Evolutionary conservation across 2,329 filamentous ascomycete genomes (phyloP).

Genomic region (Fusarium udum): DNA sequence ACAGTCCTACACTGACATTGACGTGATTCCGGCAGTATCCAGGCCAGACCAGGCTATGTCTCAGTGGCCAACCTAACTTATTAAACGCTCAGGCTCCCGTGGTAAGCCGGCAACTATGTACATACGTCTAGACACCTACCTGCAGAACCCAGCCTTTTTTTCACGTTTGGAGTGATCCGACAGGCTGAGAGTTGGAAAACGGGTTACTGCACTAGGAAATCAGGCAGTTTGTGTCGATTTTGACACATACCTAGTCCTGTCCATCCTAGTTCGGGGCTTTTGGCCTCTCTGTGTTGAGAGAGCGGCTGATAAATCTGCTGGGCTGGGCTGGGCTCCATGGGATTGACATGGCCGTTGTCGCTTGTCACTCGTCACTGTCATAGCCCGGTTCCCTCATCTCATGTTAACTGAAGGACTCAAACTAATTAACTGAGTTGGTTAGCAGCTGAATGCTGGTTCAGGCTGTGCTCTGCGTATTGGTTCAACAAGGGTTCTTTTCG

Average conservation of each 20-base stretch:
- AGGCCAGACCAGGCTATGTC: slow-evolving; percentile 11
- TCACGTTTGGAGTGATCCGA: slow-evolving; percentile 22
- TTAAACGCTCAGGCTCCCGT: slow-evolving; percentile 25
- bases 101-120: slow-evolving; percentile 6
- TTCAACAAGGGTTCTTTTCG: slow-evolving; percentile 34
- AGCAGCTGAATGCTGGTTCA: slow-evolving; percentile 4
- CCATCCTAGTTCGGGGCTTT: not conserved
- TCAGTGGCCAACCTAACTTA: not conserved
- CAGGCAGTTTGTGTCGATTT: slow-evolving; percentile 20
- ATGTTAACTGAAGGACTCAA: not conserved
- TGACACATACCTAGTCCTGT: slow-evolving; percentile 7
- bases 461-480: slow-evolving; percentile 19
- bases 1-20: not conserved
- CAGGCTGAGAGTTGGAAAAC: slow-evolving; percentile 16
- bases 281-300: slow-evolving; percentile 9
- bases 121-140: slow-evolving; percentile 2
- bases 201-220: slow-evolving; percentile 28
- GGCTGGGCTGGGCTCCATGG: slow-evolving; percentile 2
- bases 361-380: slow-evolving; percentile 33
- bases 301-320: slow-evolving; percentile 45
- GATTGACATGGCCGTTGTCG: slow-evolving; percentile 21
- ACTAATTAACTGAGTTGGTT: not conserved
- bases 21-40: slow-evolving; percentile 22
- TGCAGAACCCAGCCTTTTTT: slow-evolving; percentile 33
- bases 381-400: slow-evolving; percentile 27